Conservation (phyloP, 1,139 yeast species). For the Yamadazyma dendronema region DNA sequence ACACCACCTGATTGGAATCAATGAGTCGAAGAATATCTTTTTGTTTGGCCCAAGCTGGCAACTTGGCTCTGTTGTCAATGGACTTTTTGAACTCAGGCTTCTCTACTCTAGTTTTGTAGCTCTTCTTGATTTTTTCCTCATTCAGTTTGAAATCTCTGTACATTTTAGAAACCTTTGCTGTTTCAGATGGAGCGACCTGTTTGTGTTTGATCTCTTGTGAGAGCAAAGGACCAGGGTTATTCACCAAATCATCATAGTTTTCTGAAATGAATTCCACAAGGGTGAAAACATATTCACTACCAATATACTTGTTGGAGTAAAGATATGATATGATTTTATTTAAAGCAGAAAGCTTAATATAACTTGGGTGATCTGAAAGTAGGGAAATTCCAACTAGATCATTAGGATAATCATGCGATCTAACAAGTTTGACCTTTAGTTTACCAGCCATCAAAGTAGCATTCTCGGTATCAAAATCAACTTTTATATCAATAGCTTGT, state of each 20-base stretch:
- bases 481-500: constrained; percentile 36
- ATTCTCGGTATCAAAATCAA: constrained; percentile 1
- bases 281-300: constrained; percentile 66
- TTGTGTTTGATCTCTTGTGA: constrained; percentile 14
- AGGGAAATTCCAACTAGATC: constrained; percentile 63
- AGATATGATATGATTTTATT: constrained; percentile 46
- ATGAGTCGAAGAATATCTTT: constrained; percentile 56
- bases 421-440: constrained; percentile 44
- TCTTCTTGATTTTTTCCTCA: constrained; percentile 20
- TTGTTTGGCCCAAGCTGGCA: constrained; percentile 85
- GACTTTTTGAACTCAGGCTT: constrained; percentile 10
- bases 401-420: constrained; percentile 54
- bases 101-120: constrained; percentile 17
- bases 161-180: constrained; percentile 3
- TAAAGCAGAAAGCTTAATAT: constrained; percentile 66
- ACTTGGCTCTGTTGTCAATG: constrained; percentile 38
- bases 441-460: constrained; percentile 6
- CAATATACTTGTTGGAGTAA: constrained; percentile 44
- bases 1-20: constrained; percentile 57
- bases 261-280: constrained; percentile 76
- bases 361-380: constrained; percentile 63
- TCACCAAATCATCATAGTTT: constrained; percentile 54
- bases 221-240: constrained; percentile 72
- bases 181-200: not conserved
- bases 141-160: constrained; percentile 8